Evolutionary conservation across 2,329 filamentous ascomycete species (phyloP), one percentile per base, ranked within the genome.

Genomic region (Fusarium circinatum): DNA sequence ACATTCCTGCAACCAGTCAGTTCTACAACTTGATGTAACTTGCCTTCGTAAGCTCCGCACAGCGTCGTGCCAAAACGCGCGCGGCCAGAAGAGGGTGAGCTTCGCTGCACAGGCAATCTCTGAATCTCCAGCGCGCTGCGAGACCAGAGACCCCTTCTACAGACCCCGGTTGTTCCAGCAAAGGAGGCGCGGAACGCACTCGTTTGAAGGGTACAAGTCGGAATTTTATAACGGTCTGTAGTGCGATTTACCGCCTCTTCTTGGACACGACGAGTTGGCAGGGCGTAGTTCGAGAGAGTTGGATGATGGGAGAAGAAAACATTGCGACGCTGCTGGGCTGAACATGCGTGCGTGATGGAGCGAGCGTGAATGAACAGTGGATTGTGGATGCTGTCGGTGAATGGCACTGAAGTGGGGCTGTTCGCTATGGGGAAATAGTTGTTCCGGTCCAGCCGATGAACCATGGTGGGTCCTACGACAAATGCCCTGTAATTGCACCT

Each of bases 41-140:
- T 42, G 56, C 68, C 36, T 30, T 8, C 28, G 10, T 36, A 38
- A 42, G 13, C 22, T 62, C 22, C 12, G 22, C 38, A 30, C 34
- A 0, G 10, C 7, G 39, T 11, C 36, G 15, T 17, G 32, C 32
- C 59, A 30, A 32, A 26, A 49, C 48, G 48, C 22, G 26, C 28
- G 12, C 44, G 42, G 36, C 34, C 49, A 41, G 55, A 42, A 22
- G 39, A 70, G 66, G 66, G 69, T 60, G 66, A 71, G 68, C 68
- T 70, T 70, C 66, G 61, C 66, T 71, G 68, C 38, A 42, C 68
- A 70, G 60, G 68, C 66, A 38, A 62, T 56, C 61, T 52, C 48
- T 47, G 41, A 30, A 26, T 65, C 68, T 70, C 68, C 68, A 71
- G 68, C 52, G 66, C 34, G 68, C 68, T 71, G 68, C 68, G 56